Conservation (phyloP, 495 filamentous ascomycete species). For the Staphylotrichum tortipilum region DNA sequence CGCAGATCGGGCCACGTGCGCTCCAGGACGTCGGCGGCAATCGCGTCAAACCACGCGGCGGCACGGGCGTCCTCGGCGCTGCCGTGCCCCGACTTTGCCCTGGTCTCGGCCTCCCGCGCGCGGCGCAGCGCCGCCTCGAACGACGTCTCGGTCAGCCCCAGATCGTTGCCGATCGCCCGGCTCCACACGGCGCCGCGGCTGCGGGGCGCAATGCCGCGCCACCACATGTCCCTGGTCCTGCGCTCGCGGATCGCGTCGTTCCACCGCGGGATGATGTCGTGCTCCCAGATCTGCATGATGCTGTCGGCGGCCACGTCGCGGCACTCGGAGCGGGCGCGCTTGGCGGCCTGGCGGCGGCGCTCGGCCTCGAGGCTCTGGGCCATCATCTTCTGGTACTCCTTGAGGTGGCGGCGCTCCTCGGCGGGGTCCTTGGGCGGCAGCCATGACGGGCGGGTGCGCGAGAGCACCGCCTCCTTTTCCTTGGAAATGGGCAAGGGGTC, state of each 20-base stretch:
- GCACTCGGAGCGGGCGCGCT: slow-evolving; percentile 37
- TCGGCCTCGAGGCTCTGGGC: slow-evolving; percentile 63
- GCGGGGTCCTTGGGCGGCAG: slow-evolving; percentile 87
- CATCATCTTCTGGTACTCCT: slow-evolving; percentile 93
- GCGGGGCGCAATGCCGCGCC: slow-evolving; percentile 76
- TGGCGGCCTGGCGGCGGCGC: slow-evolving; percentile 44
- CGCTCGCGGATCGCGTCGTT: slow-evolving; percentile 62
- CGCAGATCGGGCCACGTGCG: slow-evolving; percentile 70
- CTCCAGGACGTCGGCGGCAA: slow-evolving; percentile 57
- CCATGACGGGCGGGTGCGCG: slow-evolving; percentile 88
- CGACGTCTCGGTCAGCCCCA: slow-evolving; percentile 64
- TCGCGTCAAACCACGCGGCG: slow-evolving; percentile 54
- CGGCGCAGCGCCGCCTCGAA: slow-evolving; percentile 72
- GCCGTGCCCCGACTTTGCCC: slow-evolving; percentile 33
- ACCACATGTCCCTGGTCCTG: slow-evolving; percentile 83
- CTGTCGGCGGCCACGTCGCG: slow-evolving; percentile 56
- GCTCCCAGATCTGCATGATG: slow-evolving; percentile 74
- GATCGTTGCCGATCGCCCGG: slow-evolving; percentile 80
- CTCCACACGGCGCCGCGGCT: slow-evolving; percentile 79
- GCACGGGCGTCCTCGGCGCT: slow-evolving; percentile 38
- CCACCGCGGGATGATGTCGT: slow-evolving; percentile 82
- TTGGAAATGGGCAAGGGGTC: slow-evolving; percentile 92
- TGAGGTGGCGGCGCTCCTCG: slow-evolving; percentile 85
- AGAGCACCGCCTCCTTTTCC: slow-evolving; percentile 90
- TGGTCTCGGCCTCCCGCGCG: slow-evolving; percentile 57